Conservation (phyloP, 352 stramenopile species). For the Aphanomyces astaci region DNA sequence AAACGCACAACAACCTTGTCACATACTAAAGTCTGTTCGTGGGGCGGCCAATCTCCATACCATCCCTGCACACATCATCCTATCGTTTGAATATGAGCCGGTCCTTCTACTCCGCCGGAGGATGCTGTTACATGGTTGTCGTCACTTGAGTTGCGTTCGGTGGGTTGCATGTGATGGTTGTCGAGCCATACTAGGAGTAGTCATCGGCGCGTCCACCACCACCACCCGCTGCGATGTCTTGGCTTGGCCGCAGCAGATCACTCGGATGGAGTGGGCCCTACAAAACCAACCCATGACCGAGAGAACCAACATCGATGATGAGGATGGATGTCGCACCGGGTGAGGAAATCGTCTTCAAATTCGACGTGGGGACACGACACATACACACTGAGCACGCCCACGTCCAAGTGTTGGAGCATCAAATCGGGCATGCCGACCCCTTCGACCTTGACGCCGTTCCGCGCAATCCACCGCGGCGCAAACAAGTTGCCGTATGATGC, state of each 20-base stretch:
- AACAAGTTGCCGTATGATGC: slow-evolving; percentile 18
- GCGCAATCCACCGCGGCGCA: slow-evolving; percentile 18
- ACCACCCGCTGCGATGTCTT: neutral
- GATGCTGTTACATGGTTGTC: too few relatives aligned
- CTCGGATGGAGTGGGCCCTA: slow-evolving; percentile 15
- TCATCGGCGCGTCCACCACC: neutral
- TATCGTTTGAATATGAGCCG: too few relatives aligned
- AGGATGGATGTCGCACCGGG: slow-evolving; percentile 7
- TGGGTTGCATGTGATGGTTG: too few relatives aligned
- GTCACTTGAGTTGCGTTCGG: neutral
- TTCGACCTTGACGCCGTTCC: slow-evolving; percentile 8
- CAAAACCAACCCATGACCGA: neutral
- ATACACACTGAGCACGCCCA: slow-evolving; percentile 18
- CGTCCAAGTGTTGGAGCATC: slow-evolving; percentile 13
- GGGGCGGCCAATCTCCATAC: too few relatives aligned
- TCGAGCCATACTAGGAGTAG: neutral
- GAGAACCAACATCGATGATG: too few relatives aligned
- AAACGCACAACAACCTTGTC: too few relatives aligned
- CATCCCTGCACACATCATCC: too few relatives aligned
- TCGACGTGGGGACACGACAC: slow-evolving; percentile 21
- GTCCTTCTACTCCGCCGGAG: too few relatives aligned
- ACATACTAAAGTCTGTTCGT: too few relatives aligned
- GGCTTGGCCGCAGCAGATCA: neutral
- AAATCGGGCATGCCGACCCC: neutral
- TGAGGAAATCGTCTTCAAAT: slow-evolving; percentile 19